These are phyloP conservation scores for Dryas integrifolia DNA, from an alignment of 331 rosid genomes.

Conservation along the genomic window DNA sequence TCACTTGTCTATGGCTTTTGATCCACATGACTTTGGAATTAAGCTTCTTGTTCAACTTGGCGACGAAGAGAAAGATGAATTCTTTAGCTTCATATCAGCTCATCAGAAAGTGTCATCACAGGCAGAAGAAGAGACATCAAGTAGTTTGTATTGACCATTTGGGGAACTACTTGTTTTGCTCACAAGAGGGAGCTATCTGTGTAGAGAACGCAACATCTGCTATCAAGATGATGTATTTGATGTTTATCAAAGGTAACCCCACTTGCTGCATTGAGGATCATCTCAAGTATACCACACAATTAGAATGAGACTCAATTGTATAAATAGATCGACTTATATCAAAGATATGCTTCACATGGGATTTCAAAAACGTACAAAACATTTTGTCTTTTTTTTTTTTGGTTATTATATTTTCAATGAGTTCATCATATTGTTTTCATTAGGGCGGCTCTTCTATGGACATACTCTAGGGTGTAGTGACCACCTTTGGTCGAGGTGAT, in stretches of 20 bases:
- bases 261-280: slow-evolving; percentile 57
- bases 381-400: no score
- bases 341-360: no score
- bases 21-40: slow-evolving; percentile 30
- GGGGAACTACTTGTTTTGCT: slow-evolving; percentile 70
- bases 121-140: slow-evolving; percentile 36
- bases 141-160: slow-evolving; percentile 52
- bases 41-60: slow-evolving; percentile 36
- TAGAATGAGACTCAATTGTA: no score
- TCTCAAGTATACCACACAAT: slow-evolving; percentile 40
- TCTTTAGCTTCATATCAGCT: slow-evolving; percentile 37
- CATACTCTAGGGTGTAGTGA: no score
- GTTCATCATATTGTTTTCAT: no score
- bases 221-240: slow-evolving; percentile 61
- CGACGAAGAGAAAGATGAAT: slow-evolving; percentile 39
- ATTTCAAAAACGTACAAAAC: no score
- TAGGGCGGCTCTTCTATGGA: no score
- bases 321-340: no score
- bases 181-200: slow-evolving; percentile 70
- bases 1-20: slow-evolving; percentile 54
- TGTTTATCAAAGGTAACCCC: slow-evolving; percentile 50
- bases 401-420: no score
- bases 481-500: no score
- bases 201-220: slow-evolving; percentile 61
- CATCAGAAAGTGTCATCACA: slow-evolving; percentile 39